These are phyloP conservation scores for Neurospora africana DNA, from an alignment of 495 filamentous ascomycete species.

Conservation along the genomic window DNA sequence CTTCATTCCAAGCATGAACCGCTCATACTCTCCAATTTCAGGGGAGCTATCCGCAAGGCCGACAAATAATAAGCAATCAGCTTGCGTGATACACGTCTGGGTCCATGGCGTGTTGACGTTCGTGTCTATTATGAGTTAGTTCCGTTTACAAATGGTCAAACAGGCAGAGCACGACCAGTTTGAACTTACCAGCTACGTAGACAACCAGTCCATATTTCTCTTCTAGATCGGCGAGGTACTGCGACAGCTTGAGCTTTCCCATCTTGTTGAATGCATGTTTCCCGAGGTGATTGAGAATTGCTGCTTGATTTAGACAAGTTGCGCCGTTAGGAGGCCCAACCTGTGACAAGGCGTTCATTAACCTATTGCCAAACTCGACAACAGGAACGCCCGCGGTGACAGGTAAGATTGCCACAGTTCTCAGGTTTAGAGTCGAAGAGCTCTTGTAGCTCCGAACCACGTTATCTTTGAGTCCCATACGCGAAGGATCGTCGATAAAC, in stretches of 20 bases:
- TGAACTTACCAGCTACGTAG: slow-evolving; percentile 71
- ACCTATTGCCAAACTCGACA: slow-evolving; percentile 83
- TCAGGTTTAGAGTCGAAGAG: slow-evolving; percentile 80
- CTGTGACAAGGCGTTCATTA: slow-evolving; percentile 77
- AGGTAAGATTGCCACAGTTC: slow-evolving; percentile 85
- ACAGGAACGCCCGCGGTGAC: slow-evolving; percentile 88
- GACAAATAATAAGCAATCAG: slow-evolving; percentile 88
- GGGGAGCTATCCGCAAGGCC: slow-evolving; percentile 85
- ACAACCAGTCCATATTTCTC: slow-evolving; percentile 94
- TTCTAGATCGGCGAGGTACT: slow-evolving; percentile 92
- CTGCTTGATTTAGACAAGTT: slow-evolving; percentile 84
- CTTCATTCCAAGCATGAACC: slow-evolving; percentile 92
- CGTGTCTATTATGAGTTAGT: slow-evolving; percentile 48
- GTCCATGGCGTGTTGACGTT: slow-evolving; percentile 96
- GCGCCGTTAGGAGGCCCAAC: slow-evolving; percentile 83
- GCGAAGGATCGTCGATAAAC: slow-evolving; percentile 64
- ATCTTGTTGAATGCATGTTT: slow-evolving; percentile 94
- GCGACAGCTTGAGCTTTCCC: slow-evolving; percentile 91
- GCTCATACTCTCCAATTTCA: slow-evolving; percentile 87
- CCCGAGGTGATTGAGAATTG: slow-evolving; percentile 87
- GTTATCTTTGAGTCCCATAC: slow-evolving; percentile 31
- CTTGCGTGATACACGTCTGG: slow-evolving; percentile 92
- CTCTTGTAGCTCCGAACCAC: slow-evolving; percentile 51
- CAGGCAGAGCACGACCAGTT: background rate
- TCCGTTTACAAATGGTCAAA: slow-evolving; percentile 4